Conservation (phyloP, 2,329 filamentous ascomycete genomes). For the Hortaea sp. region DNA sequence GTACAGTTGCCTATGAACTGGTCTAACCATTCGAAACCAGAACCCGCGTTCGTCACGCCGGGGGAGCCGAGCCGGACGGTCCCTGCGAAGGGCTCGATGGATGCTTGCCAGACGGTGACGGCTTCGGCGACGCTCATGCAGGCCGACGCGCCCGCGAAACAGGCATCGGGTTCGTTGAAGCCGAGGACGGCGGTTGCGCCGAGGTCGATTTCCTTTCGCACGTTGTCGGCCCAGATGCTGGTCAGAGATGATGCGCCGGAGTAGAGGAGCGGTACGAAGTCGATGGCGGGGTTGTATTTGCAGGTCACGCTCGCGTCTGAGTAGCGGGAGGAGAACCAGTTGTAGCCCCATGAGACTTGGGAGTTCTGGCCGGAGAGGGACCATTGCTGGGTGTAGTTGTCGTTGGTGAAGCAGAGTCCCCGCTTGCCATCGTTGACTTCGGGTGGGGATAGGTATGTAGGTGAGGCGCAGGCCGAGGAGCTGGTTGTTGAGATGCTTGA, state of each 20-base stretch:
- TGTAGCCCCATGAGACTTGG: slow-evolving; percentile 19
- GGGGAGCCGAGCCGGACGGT: slow-evolving; percentile 45
- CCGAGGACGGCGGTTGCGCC: slow-evolving; percentile 44
- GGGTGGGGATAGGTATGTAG: not conserved
- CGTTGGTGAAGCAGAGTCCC: slow-evolving; percentile 56
- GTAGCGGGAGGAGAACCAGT: slow-evolving; percentile 14
- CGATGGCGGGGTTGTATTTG: slow-evolving; percentile 15
- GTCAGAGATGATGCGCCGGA: slow-evolving; percentile 11
- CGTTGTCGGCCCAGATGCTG: slow-evolving; percentile 12
- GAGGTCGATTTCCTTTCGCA: slow-evolving; percentile 12
- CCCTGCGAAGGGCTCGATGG: slow-evolving; percentile 44
- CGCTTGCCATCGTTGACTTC: slow-evolving; percentile 41
- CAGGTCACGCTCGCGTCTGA: slow-evolving; percentile 1
- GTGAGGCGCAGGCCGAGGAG: not conserved
- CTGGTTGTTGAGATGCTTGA: not conserved
- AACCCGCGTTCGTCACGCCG: slow-evolving; percentile 49
- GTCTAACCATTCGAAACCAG: slow-evolving; percentile 45
- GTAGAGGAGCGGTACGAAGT: slow-evolving; percentile 19
- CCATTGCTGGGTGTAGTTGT: slow-evolving; percentile 42
- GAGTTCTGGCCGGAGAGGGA: slow-evolving; percentile 14
- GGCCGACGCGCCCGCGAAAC: slow-evolving; percentile 34
- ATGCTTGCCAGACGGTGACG: slow-evolving; percentile 40
- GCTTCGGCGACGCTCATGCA: slow-evolving; percentile 44
- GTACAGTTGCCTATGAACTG: slow-evolving; percentile 43
- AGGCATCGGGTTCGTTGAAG: slow-evolving; percentile 60